Evolutionary conservation across 2,329 filamentous ascomycete genomes (phyloP).

Genomic region (Ascomycota sp.): DNA sequence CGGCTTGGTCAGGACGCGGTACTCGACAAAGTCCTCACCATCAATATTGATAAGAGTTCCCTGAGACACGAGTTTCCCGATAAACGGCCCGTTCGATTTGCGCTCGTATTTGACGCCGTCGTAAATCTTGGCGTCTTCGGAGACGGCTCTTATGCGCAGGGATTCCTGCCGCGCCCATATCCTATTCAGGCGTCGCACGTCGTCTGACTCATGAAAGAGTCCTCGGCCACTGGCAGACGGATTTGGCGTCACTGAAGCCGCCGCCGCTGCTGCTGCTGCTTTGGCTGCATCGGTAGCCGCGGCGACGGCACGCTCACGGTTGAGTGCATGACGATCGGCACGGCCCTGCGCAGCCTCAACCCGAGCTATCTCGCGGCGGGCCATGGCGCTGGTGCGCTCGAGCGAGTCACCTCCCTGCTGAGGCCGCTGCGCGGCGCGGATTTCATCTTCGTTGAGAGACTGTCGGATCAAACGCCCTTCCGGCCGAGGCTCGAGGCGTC

Average conservation of each 20-base stretch:
- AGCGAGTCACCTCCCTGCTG: constrained; percentile 11
- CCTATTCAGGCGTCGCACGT: constrained; percentile 29
- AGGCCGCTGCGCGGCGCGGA: constrained; percentile 3
- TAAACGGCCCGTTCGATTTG: constrained; percentile 35
- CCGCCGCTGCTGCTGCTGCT: constrained; percentile 4
- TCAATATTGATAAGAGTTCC: constrained; percentile 40
- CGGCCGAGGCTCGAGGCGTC: constrained; percentile 16
- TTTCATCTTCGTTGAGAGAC: constrained; percentile 6
- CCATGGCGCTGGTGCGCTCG: constrained; percentile 25
- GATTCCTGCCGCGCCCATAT: constrained; percentile 33
- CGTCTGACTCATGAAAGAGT: constrained; percentile 22
- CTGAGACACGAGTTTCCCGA: constrained; percentile 39
- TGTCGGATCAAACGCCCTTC: constrained; percentile 10
- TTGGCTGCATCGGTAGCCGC: constrained; percentile 13
- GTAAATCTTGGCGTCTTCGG: constrained; percentile 33
- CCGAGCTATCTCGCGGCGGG: constrained; percentile 27
- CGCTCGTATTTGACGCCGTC: constrained; percentile 39
- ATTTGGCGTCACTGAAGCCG: constrained; percentile 2
- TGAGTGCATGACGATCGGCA: constrained; percentile 23
- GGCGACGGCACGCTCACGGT: constrained; percentile 15
- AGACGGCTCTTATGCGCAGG: constrained; percentile 18
- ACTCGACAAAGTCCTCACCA: constrained; percentile 45
- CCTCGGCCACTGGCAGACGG: constrained; percentile 9
- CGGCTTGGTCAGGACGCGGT: constrained; percentile 40
- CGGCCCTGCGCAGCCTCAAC: constrained; percentile 28